Base-by-base conservation (phyloP, 768 basidiomycete species). In the Naematelia encephala region DNA sequence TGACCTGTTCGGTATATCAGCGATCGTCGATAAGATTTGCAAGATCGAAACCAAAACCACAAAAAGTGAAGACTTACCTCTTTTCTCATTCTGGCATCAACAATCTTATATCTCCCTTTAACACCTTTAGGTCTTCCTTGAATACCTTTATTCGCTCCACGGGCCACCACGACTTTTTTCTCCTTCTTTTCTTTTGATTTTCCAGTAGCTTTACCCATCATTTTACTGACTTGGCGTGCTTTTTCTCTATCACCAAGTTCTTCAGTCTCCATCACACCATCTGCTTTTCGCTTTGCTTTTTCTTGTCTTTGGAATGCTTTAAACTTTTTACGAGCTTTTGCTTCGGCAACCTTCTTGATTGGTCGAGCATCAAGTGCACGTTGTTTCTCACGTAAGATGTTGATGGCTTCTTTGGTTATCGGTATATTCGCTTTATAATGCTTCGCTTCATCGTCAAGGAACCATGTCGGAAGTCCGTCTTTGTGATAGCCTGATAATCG, bases 311-410 rank as follows among this genome's bases (percentile, higher is more conserved):
- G 88, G 12, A 84, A 82, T 11, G 92, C 90, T 78, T 87, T 90
- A 73, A 90, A 80, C 80, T 97, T 97, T 80, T 99, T 99, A 62
- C 96, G 84, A 26, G 91, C 92, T 78, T 98, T 98, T 13, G 96
- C 96, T 79, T 98, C 96, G 8, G 94, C 96, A 5, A 98, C 84
- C 81, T 99, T 99, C 81, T 96, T 98, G 80, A 99, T 98, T 16
- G 96, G 96, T 23, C 96, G 85, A 0, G 94, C 91, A 74, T 99
- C 92, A 50, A 99, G 81, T 13, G 91, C 90, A 12, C 94, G 87
- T 78, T 93, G 89, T 77, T 89, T 91, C 21, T 88, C 89, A 27
- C 89, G 86, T 27, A 99, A 81, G 10, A 85, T 86, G 50, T 83
- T 82, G 56, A 98, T 81, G 10, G 96, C 96, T 75, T 98, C 96